Evolutionary conservation across 2,329 filamentous ascomycete species (phyloP), one percentile per base, ranked within the genome.

Genomic region (Cladophialophora carrionii): DNA sequence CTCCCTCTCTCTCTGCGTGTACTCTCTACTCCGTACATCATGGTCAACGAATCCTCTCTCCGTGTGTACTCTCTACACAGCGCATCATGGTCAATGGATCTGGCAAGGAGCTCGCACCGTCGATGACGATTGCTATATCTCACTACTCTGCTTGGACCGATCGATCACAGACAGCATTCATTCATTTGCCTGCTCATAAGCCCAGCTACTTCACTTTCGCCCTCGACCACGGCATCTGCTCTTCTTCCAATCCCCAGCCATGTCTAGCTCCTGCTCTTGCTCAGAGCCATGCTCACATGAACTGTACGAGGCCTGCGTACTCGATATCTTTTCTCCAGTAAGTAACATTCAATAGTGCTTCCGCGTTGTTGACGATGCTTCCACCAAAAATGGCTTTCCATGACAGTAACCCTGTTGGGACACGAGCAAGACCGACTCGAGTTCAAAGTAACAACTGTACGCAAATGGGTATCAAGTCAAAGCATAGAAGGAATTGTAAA

Each of bases 401-500:
- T 12, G 29, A 37, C 55, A 34, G 31, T 29, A 52, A 46, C 22
- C 57, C 57, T 17, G 24, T 41, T 57, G 14, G 29, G 49, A 9
- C 55, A 10, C 26, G 26, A 58, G 56, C 56, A 58, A 20, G 31
- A 49, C 20, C 37, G 26, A 49, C 56, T 34, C 43, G 24, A 22
- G 29, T 29, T 26, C 3, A 4, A 37, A n/a, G 12, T 32, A 46
- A 48, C 14, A 31, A 46, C 31, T 66, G 55, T 62, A 62, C 59
- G 64, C 63, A 67, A 68, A 60, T 57, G 66, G 66, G 66, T 68
- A 68, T 68, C 66, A 62, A 61, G 48, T 49, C 48, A 63, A 68
- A 63, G 54, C 57, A 56, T 60, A 66, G 34, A 60, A 62, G 43
- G 20, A 65, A n/a, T n/a, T 43, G 49, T 37, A 24, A 32, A 41